Conservation (phyloP, 768 basidiomycete genomes). For the Russula emetica region DNA sequence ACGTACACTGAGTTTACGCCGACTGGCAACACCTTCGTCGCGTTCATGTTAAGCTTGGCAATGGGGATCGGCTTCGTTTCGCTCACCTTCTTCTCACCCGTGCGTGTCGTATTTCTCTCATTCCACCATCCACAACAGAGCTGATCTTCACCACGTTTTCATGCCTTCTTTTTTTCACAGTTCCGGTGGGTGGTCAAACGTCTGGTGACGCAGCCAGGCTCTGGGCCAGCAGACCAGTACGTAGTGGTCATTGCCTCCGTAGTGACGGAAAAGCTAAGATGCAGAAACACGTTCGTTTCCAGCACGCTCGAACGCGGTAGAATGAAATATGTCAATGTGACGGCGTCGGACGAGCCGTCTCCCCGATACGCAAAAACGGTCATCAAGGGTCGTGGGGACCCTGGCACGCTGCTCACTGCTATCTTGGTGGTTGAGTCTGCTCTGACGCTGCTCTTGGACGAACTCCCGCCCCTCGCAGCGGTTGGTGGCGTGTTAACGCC, state of each 20-base stretch:
- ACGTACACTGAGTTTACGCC: slow-evolving; percentile 68
- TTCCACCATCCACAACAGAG: neutral
- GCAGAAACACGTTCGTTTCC: slow-evolving; percentile 3
- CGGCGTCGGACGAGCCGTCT: slow-evolving; percentile 46
- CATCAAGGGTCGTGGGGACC: slow-evolving; percentile 68
- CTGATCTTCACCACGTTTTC: neutral
- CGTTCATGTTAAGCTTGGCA: slow-evolving; percentile 39
- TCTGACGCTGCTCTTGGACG: slow-evolving; percentile 58
- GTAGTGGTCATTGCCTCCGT: slow-evolving; percentile 29
- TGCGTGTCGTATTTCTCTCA: slow-evolving; percentile 23
- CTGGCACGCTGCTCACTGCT: slow-evolving; percentile 62
- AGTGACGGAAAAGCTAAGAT: neutral
- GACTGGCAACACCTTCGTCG: slow-evolving; percentile 39
- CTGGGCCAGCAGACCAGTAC: slow-evolving; percentile 63
- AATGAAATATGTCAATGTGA: slow-evolving; percentile 64
- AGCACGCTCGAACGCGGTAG: slow-evolving; percentile 60
- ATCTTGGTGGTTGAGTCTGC: slow-evolving; percentile 80
- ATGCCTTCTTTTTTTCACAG: slow-evolving; percentile 35
- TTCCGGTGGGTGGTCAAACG: slow-evolving; percentile 53
- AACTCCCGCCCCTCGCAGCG: slow-evolving; percentile 53
- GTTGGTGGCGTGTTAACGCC: slow-evolving; percentile 82
- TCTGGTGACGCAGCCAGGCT: slow-evolving; percentile 49
- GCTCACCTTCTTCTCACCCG: slow-evolving; percentile 31
- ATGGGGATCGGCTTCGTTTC: slow-evolving; percentile 27
- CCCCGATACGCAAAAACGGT: slow-evolving; percentile 53